Evolutionary conservation across 2,329 filamentous ascomycete genomes (phyloP).

Genomic region (Aspergillus persii): DNA sequence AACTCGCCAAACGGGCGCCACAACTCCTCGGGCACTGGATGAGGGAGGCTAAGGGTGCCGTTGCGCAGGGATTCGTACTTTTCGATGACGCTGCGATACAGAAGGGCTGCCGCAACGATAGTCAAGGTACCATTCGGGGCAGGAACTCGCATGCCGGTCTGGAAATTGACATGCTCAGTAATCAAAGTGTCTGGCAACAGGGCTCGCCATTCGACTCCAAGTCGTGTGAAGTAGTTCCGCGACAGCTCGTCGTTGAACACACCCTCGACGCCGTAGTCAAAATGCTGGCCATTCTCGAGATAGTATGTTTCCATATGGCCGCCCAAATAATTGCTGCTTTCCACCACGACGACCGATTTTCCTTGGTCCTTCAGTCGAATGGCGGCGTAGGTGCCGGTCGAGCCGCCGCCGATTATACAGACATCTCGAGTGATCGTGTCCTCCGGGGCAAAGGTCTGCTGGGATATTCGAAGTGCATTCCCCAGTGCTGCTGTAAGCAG

Average conservation of each 20-base stretch:
- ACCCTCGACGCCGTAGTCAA: slow-evolving; percentile 34
- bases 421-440: slow-evolving; percentile 30
- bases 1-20: slow-evolving; percentile 19
- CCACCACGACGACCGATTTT: slow-evolving; percentile 36
- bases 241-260: slow-evolving; percentile 34
- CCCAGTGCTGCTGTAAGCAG: background rate
- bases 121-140: slow-evolving; percentile 7
- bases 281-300: slow-evolving; percentile 24
- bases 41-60: slow-evolving; percentile 39
- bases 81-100: slow-evolving; percentile 11
- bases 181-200: slow-evolving; percentile 14
- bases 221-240: slow-evolving; percentile 26
- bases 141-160: slow-evolving; percentile 11
- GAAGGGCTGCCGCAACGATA: background rate
- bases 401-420: slow-evolving; percentile 36
- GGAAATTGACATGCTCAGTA: slow-evolving; percentile 32
- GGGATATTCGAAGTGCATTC: background rate
- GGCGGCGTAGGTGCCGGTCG: slow-evolving; percentile 34
- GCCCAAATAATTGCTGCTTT: slow-evolving; percentile 33
- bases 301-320: slow-evolving; percentile 35
- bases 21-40: slow-evolving; percentile 21
- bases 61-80: slow-evolving; percentile 10
- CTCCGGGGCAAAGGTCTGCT: background rate
- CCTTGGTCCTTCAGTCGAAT: slow-evolving; percentile 29
- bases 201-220: slow-evolving; percentile 23